These are phyloP conservation scores for Vitis rupestris DNA, from an alignment of 164 flowering plant genomes.

Conservation along the genomic window DNA sequence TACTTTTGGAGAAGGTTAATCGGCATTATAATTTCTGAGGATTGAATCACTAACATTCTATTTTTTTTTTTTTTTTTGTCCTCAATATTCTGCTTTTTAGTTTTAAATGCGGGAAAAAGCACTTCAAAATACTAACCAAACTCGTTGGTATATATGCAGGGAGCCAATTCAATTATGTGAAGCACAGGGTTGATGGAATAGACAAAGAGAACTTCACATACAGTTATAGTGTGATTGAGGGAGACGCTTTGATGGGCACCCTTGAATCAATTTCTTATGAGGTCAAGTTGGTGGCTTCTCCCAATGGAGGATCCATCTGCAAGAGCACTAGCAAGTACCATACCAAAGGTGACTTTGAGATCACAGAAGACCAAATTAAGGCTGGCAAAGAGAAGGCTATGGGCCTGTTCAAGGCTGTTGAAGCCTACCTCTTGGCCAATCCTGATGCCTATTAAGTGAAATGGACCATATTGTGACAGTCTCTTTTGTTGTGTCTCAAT, in stretches of 20 bases:
- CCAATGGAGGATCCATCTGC: constrained; percentile 17
- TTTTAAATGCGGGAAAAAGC: no score
- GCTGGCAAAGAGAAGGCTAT: constrained; percentile 24
- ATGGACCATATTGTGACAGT: no score
- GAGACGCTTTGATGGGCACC: constrained; percentile 14
- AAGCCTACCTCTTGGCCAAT: constrained; percentile 26
- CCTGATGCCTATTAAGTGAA: constrained; percentile 14
- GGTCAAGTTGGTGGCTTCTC: constrained; percentile 7
- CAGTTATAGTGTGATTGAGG: constrained; percentile 26
- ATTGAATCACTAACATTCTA: no score
- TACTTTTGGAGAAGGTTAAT: constrained; percentile 18
- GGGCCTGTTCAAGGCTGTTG: constrained; percentile 23
- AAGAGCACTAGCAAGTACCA: constrained; percentile 19
- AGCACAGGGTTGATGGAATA: constrained; percentile 22
- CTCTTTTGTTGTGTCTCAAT: no score
- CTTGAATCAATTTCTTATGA: constrained; percentile 9
- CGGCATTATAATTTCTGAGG: no score
- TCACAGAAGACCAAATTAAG: constrained; percentile 26
- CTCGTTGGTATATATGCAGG: constrained; percentile 9
- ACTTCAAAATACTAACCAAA: no score
- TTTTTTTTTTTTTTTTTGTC: no score
- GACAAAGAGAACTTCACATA: constrained; percentile 19
- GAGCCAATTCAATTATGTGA: constrained; percentile 10
- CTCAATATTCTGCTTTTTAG: no score
- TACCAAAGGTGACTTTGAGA: constrained; percentile 14